phyloP scores from a whole-genome alignment of 768 basidiomycete species.

The Tulasnella sp. region DNA sequence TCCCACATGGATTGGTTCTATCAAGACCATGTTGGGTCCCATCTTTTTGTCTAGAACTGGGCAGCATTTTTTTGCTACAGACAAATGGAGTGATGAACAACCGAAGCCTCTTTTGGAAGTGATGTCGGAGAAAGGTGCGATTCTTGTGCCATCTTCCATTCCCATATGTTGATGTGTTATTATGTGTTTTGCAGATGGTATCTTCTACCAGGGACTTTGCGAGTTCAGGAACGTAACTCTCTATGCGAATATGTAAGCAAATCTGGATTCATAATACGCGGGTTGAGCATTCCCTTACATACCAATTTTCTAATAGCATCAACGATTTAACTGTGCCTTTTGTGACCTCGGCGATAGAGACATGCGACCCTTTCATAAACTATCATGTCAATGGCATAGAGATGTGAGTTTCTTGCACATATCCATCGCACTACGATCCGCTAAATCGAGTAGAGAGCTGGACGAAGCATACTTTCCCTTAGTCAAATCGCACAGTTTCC shows the following conservation, averaged over 20 bases:
- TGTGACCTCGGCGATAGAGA: constrained; percentile 60
- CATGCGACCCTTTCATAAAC: constrained; percentile 50
- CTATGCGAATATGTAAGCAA: constrained; percentile 65
- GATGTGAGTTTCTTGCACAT: constrained; percentile 33
- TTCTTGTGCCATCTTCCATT: not conserved
- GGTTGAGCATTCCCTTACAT: not conserved
- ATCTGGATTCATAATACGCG: not conserved
- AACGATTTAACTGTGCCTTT: constrained; percentile 70
- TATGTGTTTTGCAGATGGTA: constrained; percentile 34
- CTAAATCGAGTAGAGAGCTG: constrained; percentile 34
- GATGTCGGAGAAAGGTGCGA: constrained; percentile 61
- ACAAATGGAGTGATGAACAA: constrained; percentile 38
- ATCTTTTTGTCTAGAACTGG: constrained; percentile 66
- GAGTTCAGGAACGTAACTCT: constrained; percentile 57
- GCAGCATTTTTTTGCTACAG: constrained; percentile 59
- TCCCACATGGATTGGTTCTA: constrained; percentile 41
- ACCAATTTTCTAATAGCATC: constrained; percentile 11
- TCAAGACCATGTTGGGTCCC: constrained; percentile 47
- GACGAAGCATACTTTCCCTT: constrained; percentile 44
- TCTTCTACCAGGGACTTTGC: constrained; percentile 62
- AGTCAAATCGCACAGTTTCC: constrained; percentile 40
- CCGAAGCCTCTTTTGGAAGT: constrained; percentile 50
- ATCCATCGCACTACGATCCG: not conserved
- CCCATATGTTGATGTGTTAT: not conserved
- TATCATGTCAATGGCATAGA: constrained; percentile 44